Evolutionary conservation across 1,284 basidiomycete species (phyloP).

Genomic region (Flammula alnicola): DNA sequence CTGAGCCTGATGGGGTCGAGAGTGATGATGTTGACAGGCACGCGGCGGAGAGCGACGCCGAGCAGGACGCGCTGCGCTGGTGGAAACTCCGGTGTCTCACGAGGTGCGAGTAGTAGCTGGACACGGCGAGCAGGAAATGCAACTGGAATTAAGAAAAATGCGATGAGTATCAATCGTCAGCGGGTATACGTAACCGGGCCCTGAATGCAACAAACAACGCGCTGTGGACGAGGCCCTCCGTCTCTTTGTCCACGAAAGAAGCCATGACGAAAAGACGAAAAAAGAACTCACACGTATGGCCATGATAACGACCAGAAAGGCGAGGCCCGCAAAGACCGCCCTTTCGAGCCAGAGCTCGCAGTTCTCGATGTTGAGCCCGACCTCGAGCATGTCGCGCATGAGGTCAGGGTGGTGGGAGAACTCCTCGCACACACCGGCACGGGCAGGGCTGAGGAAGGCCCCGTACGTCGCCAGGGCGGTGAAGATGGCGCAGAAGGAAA

Average conservation of each 20-base stretch:
- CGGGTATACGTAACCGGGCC: not conserved
- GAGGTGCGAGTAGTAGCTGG: conserved; percentile 64
- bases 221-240: conserved; percentile 6
- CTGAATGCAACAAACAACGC: conserved; percentile 4
- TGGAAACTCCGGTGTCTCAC: conserved; percentile 39
- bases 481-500: conserved; percentile 64
- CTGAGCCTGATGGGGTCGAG: not conserved
- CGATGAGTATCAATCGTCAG: conserved; percentile 3
- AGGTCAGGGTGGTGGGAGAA: conserved; percentile 74
- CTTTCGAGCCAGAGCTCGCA: conserved; percentile 79
- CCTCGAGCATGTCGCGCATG: conserved; percentile 69
- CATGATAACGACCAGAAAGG: conserved; percentile 62
- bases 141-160: conserved; percentile 45
- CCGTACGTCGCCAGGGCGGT: conserved; percentile 60
- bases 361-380: conserved; percentile 75
- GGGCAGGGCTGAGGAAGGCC: conserved; percentile 58
- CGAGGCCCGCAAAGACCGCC: conserved; percentile 60
- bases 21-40: conserved; percentile 8
- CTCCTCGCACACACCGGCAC: conserved; percentile 70
- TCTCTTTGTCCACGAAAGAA: too few species aligned
- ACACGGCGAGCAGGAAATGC: conserved; percentile 72
- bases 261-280: conserved; percentile 11
- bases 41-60: conserved; percentile 8
- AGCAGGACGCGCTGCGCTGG: conserved; percentile 30
- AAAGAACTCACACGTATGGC: conserved; percentile 60